Evolutionary conservation across 768 basidiomycete genomes (phyloP), one percentile per base, ranked within the genome.

Genomic region (Austroboletus eburneus): DNA sequence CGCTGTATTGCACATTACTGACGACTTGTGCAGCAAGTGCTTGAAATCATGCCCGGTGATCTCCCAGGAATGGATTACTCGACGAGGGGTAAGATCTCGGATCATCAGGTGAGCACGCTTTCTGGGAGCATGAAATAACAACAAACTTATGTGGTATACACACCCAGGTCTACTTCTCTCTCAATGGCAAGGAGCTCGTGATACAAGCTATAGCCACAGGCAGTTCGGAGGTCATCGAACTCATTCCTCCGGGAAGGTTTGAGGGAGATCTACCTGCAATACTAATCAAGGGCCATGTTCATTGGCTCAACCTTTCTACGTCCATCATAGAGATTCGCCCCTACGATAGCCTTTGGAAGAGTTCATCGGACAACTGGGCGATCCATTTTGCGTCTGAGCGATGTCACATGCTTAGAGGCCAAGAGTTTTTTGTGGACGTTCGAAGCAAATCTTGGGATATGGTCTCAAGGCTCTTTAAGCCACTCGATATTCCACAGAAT

Each of bases 281-380:
- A 0, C 27, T 69, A 18, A 46, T 70, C 1, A 32, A 46, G 9
- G 54, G 42, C 1, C 53, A 62, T 22, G 55, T 37, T 20, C 69
- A 67, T 39, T 69, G 68, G 68, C 35, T 69, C 17, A 51, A 69
- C n/a, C 35, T 67, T 4, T 36, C 50, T 10, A 57, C 51, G 0
- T 44, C 42, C 8, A 16, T 39, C 33, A 45, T 69, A 9, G 67
- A 67, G 36, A 53, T 69, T 5, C 62, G 65, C 0, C 62, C 63
- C 17, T 49, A 56, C 1, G 49, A 59, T 9, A 45, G 22, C 29
- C 30, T 55, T 2, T 69, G 68, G 68, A 23, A 52, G 24, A 13
- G 36, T 3, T 65, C 59, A 1, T 4, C 48, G 3, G 55, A 57
- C 12, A 59, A 69, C 25, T 69, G 68, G 67, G 33, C 5, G 6